Percentiles rank a stretch among this genome's conserved stretches.
These are phyloP conservation scores for Ogataea hybrid DNA, from an alignment of 1,139 yeast species.

Conservation along the genomic window DNA sequence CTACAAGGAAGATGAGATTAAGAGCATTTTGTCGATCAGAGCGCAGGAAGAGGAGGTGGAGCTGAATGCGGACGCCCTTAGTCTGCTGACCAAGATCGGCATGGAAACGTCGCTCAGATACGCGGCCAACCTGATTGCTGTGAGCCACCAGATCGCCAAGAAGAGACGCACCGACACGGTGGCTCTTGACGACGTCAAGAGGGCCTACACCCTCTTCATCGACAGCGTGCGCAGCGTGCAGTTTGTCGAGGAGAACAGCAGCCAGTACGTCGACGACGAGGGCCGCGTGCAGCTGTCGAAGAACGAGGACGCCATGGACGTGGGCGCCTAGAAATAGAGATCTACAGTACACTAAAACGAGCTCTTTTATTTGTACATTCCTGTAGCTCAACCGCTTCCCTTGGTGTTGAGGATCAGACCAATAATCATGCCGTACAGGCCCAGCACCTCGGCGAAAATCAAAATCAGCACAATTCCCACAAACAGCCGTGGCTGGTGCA, in stretches of 20 bases:
- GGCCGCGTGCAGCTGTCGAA: constrained; percentile 54
- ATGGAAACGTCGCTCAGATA: constrained; percentile 90
- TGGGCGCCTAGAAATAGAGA: constrained; percentile 11
- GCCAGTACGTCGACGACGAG: constrained; percentile 68
- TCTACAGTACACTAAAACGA: neutral
- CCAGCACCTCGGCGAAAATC: constrained; percentile 97
- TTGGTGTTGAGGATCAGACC: constrained; percentile 89
- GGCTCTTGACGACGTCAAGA: constrained; percentile 81
- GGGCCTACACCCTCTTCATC: constrained; percentile 82
- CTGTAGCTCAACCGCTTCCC: constrained; percentile 53
- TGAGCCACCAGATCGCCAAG: constrained; percentile 78
- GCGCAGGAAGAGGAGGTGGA: constrained; percentile 98
- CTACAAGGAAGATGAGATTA: constrained; percentile 79
- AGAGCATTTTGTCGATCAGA: constrained; percentile 81
- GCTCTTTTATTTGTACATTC: constrained; percentile 6
- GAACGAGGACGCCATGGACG: constrained; percentile 23
- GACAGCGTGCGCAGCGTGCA: constrained; percentile 88
- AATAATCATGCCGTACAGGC: constrained; percentile 91
- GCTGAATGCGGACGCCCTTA: constrained; percentile 77
- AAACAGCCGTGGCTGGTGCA: constrained; percentile 95
- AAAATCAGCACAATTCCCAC: constrained; percentile 93
- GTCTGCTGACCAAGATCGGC: constrained; percentile 88
- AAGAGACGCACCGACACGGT: constrained; percentile 74
- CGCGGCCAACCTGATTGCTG: constrained; percentile 87
- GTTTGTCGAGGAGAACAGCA: constrained; percentile 65